Evolutionary conservation across 768 basidiomycete species (phyloP).

Genomic region (Trametes villosa): DNA sequence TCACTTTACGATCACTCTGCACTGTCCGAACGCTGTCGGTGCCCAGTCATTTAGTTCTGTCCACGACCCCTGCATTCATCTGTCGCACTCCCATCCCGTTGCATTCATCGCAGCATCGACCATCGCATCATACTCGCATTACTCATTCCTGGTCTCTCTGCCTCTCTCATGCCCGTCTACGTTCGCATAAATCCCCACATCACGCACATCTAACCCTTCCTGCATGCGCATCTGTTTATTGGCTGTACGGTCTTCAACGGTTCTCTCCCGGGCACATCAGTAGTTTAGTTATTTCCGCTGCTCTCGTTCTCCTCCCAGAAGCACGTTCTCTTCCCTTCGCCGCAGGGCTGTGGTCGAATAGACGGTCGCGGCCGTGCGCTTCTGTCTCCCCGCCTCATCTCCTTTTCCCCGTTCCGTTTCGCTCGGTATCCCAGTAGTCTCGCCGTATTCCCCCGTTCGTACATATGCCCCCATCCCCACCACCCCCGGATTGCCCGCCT

Average conservation of each 20-base stretch:
- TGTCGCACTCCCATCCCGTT: not conserved
- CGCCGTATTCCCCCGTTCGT: too few species aligned
- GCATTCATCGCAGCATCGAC: not conserved
- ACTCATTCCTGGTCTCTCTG: too few species aligned
- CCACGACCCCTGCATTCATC: not conserved
- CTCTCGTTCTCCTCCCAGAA: not conserved
- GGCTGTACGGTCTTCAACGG: conserved; percentile 2
- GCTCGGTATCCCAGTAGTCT: too few species aligned
- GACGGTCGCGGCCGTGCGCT: not conserved
- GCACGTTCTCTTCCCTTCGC: not conserved
- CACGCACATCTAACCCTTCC: not conserved
- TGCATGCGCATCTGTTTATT: conserved; percentile 24
- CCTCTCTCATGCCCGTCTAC: not conserved
- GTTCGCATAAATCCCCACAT: too few species aligned
- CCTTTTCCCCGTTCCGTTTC: not conserved
- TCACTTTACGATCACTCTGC: conserved; percentile 4
- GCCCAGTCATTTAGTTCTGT: not conserved
- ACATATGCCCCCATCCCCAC: too few species aligned
- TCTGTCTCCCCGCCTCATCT: not conserved
- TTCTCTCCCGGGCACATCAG: conserved; percentile 1
- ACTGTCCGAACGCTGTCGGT: conserved; percentile 3
- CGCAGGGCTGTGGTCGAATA: conserved; percentile 10
- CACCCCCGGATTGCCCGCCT: too few species aligned
- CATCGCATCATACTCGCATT: conserved; percentile 1
- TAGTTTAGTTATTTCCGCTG: conserved; percentile 11